Percentiles rank a stretch among this genome's conserved stretches.
phyloP scores from a whole-genome alignment of 2,329 filamentous ascomycete species.

The Pyricularia pennisetigena region DNA sequence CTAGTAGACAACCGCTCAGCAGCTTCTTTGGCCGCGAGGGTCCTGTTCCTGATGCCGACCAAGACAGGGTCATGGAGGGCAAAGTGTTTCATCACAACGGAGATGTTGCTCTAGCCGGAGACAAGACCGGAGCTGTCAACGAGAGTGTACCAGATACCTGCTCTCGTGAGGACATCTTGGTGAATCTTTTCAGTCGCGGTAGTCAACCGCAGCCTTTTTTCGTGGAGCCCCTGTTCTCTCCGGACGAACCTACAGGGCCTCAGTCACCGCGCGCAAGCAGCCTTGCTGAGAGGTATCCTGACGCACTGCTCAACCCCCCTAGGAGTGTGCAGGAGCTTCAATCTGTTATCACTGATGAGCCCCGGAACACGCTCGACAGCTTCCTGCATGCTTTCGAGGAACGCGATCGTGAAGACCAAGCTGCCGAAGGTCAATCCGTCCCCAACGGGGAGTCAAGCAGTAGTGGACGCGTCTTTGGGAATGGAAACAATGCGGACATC shows the following conservation, averaged over 20 bases:
- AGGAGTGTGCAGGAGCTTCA: conserved; percentile 31
- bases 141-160: conserved; percentile 44
- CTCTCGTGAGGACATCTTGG: conserved; percentile 10
- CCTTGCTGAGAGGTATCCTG: conserved; percentile 29
- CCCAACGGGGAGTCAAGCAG: not conserved
- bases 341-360: conserved; percentile 19
- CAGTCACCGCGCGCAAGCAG: conserved; percentile 8
- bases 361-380: conserved; percentile 8
- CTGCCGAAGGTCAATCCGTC: not conserved
- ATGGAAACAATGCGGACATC: not conserved
- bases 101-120: conserved; percentile 53
- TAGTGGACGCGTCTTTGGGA: not conserved
- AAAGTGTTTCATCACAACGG: conserved; percentile 55
- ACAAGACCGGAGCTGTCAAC: conserved; percentile 44
- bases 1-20: conserved; percentile 66
- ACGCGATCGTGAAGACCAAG: not conserved
- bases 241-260: conserved; percentile 1
- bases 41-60: conserved; percentile 53
- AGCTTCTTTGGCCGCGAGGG: conserved; percentile 65
- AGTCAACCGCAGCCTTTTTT: conserved; percentile 20
- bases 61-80: conserved; percentile 52
- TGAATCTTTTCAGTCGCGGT: conserved; percentile 29
- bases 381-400: conserved; percentile 4
- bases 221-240: conserved; percentile 3
- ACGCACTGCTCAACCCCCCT: conserved; percentile 35